phyloP scores from a whole-genome alignment of 1,284 basidiomycete species.

The Stygiomarasmius scandens region DNA sequence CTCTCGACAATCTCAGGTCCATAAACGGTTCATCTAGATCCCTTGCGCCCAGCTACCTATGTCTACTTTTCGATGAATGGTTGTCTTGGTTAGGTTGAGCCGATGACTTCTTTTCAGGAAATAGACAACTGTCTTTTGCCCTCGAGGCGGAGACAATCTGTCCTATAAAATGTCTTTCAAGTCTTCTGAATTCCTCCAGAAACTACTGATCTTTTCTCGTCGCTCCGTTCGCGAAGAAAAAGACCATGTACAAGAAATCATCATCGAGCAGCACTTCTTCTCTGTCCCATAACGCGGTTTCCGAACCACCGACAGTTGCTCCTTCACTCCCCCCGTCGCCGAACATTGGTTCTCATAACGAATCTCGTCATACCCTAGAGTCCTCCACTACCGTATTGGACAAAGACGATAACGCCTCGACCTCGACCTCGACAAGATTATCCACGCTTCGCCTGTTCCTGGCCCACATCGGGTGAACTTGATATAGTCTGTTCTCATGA shows the following conservation, averaged over 20 bases:
- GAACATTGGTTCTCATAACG: not conserved
- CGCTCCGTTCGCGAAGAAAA: not conserved
- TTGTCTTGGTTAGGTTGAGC: not conserved
- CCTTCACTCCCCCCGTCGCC: not conserved
- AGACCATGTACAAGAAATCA: not conserved
- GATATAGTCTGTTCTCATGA: constrained; percentile 12
- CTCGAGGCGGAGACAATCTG: not conserved
- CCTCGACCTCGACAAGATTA: constrained; percentile 29
- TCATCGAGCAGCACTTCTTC: not conserved
- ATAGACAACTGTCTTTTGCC: not conserved
- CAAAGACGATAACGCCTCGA: constrained; percentile 19
- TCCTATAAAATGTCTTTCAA: not conserved
- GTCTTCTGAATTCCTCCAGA: not conserved
- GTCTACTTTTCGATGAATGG: not conserved
- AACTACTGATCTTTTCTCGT: not conserved
- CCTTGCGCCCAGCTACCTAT: not conserved
- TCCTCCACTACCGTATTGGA: constrained; percentile 14
- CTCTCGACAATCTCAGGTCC: not conserved
- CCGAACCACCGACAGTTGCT: not conserved
- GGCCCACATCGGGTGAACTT: constrained; percentile 56
- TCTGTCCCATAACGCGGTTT: not conserved
- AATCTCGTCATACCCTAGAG: constrained; percentile 11
- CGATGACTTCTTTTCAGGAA: not conserved
- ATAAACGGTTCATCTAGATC: not conserved
- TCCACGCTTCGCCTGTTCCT: constrained; percentile 52